Evolutionary conservation across 371 early-diverging fungal species (phyloP).

Genomic region (Gilbertella persicaria): DNA sequence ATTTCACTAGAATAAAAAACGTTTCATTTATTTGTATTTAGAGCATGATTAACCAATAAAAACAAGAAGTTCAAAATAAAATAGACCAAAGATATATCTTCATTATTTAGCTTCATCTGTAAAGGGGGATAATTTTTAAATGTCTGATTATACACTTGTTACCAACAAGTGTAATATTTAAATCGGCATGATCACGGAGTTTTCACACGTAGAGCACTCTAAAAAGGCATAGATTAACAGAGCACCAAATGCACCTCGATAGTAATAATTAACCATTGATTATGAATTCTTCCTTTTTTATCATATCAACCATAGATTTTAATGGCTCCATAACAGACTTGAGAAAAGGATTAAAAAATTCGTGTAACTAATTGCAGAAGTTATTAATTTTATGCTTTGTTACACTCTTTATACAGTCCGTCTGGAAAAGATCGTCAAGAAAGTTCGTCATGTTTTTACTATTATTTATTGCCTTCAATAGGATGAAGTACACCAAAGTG

Average conservation of each 20-base stretch:
- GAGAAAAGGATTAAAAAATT: no score
- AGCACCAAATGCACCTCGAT: constrained; percentile 99
- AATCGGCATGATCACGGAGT: constrained; percentile 94
- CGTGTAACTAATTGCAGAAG: no score
- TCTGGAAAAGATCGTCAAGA: no score
- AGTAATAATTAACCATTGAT: no score
- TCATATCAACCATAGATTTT: no score
- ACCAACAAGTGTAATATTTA: constrained; percentile 96
- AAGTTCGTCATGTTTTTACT: no score
- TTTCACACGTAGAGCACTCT: constrained; percentile 93
- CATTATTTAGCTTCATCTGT: constrained; percentile 92
- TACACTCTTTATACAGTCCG: no score
- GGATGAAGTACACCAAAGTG: no score
- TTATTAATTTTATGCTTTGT: no score
- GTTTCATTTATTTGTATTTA: neutral
- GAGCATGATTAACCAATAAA: neutral
- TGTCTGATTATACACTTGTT: constrained; percentile 98
- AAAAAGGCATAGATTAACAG: constrained; percentile 99
- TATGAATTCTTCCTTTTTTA: no score
- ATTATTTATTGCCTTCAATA: no score
- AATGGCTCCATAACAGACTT: no score
- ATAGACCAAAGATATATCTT: neutral
- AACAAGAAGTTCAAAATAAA: neutral
- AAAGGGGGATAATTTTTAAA: constrained; percentile 83
- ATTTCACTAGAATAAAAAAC: constrained; percentile 61